Percentiles rank a stretch among this genome's conserved stretches.
Evolutionary conservation across 1,139 yeast genomes (phyloP).

Genomic region (Hemisphaericaspora xylofermentans): DNA sequence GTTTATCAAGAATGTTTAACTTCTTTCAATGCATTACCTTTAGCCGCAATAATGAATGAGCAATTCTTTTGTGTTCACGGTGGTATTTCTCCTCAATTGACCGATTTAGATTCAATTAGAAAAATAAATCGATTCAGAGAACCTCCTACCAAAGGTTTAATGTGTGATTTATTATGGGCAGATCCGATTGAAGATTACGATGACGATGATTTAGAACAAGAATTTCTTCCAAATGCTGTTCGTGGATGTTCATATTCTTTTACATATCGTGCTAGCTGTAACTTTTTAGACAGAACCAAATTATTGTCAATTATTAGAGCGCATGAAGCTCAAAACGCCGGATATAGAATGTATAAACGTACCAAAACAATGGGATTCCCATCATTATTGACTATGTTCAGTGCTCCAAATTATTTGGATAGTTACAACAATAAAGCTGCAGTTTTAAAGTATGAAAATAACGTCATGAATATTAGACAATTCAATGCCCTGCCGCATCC

Average conservation of each 20-base stretch:
- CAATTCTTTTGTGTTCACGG: slow-evolving; percentile 98
- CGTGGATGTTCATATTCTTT: slow-evolving; percentile 94
- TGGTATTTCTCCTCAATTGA: slow-evolving; percentile 88
- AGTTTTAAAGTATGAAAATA: slow-evolving; percentile 82
- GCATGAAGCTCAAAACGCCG: slow-evolving; percentile 98
- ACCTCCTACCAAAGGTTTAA: slow-evolving; percentile 90
- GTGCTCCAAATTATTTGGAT: slow-evolving; percentile 95
- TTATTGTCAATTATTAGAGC: slow-evolving; percentile 85
- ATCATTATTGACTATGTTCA: slow-evolving; percentile 83
- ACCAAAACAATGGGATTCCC: slow-evolving; percentile 92
- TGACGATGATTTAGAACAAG: slow-evolving; percentile 52
- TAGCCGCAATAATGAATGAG: slow-evolving; percentile 91
- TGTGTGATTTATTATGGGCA: slow-evolving; percentile 96
- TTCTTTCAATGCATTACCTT: slow-evolving; percentile 85
- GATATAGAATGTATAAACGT: slow-evolving; percentile 89
- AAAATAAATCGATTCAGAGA: slow-evolving; percentile 79
- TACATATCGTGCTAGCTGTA: slow-evolving; percentile 81
- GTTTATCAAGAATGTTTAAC: slow-evolving; percentile 75
- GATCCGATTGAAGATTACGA: slow-evolving; percentile 93
- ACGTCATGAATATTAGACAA: slow-evolving; percentile 93
- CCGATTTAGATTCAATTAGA: slow-evolving; percentile 66
- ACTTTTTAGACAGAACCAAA: slow-evolving; percentile 76
- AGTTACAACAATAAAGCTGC: slow-evolving; percentile 96
- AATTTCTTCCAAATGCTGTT: slow-evolving; percentile 65
- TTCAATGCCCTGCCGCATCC: slow-evolving; percentile 94